Percentiles rank a stretch among this genome's conserved stretches.
Evolutionary conservation across 805 yeast genomes (phyloP).

Genomic region (Candida nitratophila): DNA sequence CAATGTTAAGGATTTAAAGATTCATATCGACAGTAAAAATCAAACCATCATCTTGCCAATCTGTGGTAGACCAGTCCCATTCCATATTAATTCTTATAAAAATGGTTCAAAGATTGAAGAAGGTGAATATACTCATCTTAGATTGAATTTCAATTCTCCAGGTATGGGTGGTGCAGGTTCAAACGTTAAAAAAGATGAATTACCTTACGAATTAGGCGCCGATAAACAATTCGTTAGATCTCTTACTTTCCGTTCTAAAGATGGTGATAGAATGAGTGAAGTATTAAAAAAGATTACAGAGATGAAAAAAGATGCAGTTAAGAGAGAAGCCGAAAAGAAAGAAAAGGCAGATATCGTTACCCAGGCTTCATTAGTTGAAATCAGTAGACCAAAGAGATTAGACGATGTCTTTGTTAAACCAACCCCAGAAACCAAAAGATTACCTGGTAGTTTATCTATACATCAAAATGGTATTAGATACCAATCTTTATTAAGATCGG

Average conservation of each 20-base stretch:
- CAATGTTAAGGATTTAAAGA: conserved; percentile 72
- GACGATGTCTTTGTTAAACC: conserved; percentile 92
- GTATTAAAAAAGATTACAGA: conserved; percentile 86
- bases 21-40: conserved; percentile 80
- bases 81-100: conserved; percentile 90
- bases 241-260: conserved; percentile 81
- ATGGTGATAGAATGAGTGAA: conserved; percentile 84
- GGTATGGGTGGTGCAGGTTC: conserved; percentile 44
- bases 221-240: conserved; percentile 84
- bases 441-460: conserved; percentile 82
- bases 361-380: conserved; percentile 81
- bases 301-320: conserved; percentile 83
- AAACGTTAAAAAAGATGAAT: conserved; percentile 61
- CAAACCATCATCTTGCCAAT: conserved; percentile 90
- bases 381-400: conserved; percentile 77
- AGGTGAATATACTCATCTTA: conserved; percentile 86
- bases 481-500: conserved; percentile 77
- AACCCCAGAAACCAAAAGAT: conserved; percentile 93
- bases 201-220: conserved; percentile 86
- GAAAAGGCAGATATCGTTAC: conserved; percentile 91
- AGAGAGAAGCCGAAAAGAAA: conserved; percentile 84
- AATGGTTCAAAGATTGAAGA: conserved; percentile 94
- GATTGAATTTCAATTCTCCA: conserved; percentile 90
- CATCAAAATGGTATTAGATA: conserved; percentile 96
- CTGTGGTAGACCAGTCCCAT: conserved; percentile 95